Percentiles rank a stretch among this genome's conserved stretches.
Evolutionary conservation across 179 eudicot species (phyloP).

Genomic region (Kewa caespitosa): DNA sequence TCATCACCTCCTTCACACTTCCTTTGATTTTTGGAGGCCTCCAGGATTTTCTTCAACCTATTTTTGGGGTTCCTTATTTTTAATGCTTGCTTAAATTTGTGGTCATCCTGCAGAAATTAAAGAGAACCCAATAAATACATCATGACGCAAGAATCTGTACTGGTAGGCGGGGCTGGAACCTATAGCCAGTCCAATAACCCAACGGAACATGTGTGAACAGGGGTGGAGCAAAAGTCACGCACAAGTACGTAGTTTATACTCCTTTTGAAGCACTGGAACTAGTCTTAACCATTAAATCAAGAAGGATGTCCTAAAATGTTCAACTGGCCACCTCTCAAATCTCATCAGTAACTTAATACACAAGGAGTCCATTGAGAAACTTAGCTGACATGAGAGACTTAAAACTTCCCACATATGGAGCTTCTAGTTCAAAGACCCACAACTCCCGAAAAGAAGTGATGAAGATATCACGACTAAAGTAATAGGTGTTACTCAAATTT

Average conservation of each 20-base stretch:
- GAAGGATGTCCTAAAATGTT: background rate
- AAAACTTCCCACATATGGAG: too few species aligned
- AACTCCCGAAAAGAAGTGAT: background rate
- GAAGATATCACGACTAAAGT: too few species aligned
- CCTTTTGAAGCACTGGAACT: background rate
- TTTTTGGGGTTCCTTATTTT: constrained; percentile 88
- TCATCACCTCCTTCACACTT: constrained; percentile 99
- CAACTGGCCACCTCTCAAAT: background rate
- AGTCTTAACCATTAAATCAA: background rate
- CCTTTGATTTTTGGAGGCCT: constrained; percentile 83
- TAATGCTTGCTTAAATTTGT: constrained; percentile 84
- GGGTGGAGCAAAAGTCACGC: background rate
- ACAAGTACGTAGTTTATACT: too few species aligned
- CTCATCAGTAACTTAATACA: background rate
- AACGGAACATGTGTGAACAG: background rate
- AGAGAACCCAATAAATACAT: constrained; percentile 5
- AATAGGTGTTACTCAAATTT: too few species aligned
- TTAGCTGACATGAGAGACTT: too few species aligned
- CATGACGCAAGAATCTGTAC: background rate
- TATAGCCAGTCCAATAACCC: background rate
- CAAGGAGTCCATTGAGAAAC: too few species aligned
- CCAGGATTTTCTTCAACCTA: constrained; percentile 82
- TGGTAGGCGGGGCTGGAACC: background rate
- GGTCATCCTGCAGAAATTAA: constrained; percentile 57
- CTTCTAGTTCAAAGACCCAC: too few species aligned